Conservation (phyloP, 2,329 filamentous ascomycete species). For the Colletotrichum horii region DNA sequence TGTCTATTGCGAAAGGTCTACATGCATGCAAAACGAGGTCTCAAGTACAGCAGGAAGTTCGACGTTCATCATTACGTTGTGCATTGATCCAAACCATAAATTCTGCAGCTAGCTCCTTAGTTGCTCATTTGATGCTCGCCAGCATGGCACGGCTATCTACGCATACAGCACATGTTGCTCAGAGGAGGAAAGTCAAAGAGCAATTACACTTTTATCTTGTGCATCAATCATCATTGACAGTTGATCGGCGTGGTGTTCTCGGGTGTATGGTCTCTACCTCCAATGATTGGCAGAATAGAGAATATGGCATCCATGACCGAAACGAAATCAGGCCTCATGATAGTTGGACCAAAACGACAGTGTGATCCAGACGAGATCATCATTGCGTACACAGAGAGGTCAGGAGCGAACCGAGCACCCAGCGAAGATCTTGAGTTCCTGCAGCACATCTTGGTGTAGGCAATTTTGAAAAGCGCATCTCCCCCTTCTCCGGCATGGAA, state of each 20-base stretch:
- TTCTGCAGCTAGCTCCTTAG: rapidly evolving
- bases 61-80: neutral
- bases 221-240: rapidly evolving
- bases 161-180: neutral
- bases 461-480: neutral
- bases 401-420: neutral
- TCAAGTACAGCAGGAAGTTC: neutral
- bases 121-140: neutral
- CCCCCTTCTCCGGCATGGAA: neutral
- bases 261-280: neutral
- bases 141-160: neutral
- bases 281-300: neutral
- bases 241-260: neutral
- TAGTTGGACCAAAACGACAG: neutral
- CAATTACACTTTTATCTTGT: neutral
- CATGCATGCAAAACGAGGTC: neutral
- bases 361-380: neutral
- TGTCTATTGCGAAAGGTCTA: neutral
- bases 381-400: neutral
- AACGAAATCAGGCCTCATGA: neutral
- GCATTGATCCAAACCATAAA: neutral
- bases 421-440: neutral
- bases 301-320: neutral
- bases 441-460: neutral
- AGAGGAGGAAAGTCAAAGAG: neutral